These are phyloP conservation scores for Podila horticola DNA, from an alignment of 192 early-diverging fungal genomes.

Conservation along the genomic window DNA sequence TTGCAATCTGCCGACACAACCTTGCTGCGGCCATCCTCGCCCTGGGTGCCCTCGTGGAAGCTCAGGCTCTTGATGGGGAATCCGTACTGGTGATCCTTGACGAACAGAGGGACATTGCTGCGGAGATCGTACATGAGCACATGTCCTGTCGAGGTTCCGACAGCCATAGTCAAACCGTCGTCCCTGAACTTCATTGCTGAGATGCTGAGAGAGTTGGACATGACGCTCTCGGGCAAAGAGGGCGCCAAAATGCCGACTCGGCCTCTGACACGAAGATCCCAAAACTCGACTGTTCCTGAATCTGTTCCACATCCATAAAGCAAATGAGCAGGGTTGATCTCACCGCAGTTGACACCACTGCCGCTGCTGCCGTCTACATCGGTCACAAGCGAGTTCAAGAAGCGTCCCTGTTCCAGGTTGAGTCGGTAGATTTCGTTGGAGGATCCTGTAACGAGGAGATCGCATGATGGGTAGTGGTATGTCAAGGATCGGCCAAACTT, in stretches of 20 bases:
- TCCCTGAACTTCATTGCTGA: constrained; percentile 80
- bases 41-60: constrained; percentile 76
- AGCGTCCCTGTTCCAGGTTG: constrained; percentile 94
- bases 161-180: constrained; percentile 88
- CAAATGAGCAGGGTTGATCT: constrained; percentile 93
- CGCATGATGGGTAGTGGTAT: constrained; percentile 93
- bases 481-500: constrained; percentile 92
- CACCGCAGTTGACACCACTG: constrained; percentile 72
- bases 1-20: constrained; percentile 90
- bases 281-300: constrained; percentile 92
- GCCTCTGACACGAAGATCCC: constrained; percentile 87
- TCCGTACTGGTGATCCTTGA: constrained; percentile 99
- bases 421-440: constrained; percentile 88
- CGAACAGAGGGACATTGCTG: constrained; percentile 78
- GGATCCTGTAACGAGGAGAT: constrained; percentile 85
- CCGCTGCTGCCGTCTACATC: constrained; percentile 64
- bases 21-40: constrained; percentile 69
- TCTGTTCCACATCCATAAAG: constrained; percentile 91
- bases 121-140: constrained; percentile 95
- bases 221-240: constrained; percentile 52
- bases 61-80: constrained; percentile 88
- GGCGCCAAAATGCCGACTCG: constrained; percentile 78
- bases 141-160: constrained; percentile 93
- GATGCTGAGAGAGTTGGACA: constrained; percentile 49
- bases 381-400: constrained; percentile 86